These are phyloP conservation scores for Pelargonium myrrhifolium DNA, from an alignment of 441 rosid genomes.

Conservation along the genomic window DNA sequence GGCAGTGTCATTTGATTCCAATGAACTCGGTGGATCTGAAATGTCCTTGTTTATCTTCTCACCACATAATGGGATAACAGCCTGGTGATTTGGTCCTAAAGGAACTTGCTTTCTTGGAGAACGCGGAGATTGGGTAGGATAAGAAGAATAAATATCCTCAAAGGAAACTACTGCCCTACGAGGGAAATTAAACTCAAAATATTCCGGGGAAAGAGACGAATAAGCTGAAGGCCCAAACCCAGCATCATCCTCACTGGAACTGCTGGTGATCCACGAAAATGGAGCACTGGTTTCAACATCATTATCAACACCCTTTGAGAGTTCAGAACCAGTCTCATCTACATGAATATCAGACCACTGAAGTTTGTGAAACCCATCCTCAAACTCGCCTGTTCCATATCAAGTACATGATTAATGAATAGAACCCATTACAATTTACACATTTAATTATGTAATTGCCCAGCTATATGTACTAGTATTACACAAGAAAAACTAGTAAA, in stretches of 20 bases:
- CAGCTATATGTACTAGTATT: not conserved
- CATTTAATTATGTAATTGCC: not conserved
- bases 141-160: conserved; percentile 33
- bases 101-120: conserved; percentile 55
- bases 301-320: conserved; percentile 24
- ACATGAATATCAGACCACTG: conserved; percentile 25
- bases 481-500: not conserved
- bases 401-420: conserved; percentile 16
- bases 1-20: conserved; percentile 9
- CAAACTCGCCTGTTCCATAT: conserved; percentile 31
- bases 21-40: conserved; percentile 4
- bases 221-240: conserved; percentile 24
- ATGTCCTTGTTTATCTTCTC: conserved; percentile 23
- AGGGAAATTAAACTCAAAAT: conserved; percentile 28
- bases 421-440: conserved; percentile 3
- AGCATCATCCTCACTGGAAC: conserved; percentile 37
- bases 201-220: conserved; percentile 33
- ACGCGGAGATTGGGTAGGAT: conserved; percentile 13
- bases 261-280: conserved; percentile 24
- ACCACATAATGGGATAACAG: conserved; percentile 44
- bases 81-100: conserved; percentile 56
- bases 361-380: conserved; percentile 24
- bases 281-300: conserved; percentile 29
- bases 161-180: conserved; percentile 25
- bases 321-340: conserved; percentile 24